Conservation (phyloP, 164 flowering plant genomes). For the Tetracentron sinense region DNA sequence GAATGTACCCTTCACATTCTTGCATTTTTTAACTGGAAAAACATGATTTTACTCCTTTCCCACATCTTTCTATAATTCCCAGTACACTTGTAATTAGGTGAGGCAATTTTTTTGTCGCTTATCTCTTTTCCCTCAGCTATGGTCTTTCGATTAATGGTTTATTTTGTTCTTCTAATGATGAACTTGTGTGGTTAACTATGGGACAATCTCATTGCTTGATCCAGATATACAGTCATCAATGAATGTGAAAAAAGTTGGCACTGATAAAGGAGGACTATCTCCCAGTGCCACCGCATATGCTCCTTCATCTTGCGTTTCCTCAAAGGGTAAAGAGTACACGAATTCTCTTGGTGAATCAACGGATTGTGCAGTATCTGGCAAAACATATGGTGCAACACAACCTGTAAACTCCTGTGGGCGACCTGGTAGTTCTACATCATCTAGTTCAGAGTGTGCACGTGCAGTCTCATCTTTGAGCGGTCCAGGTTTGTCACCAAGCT, state of each 20-base stretch:
- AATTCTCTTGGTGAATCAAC: slow-evolving; percentile 26
- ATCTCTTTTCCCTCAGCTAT: no score
- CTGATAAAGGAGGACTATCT: slow-evolving; percentile 39
- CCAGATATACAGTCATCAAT: slow-evolving; percentile 31
- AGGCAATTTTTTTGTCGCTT: no score
- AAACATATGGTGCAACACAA: slow-evolving; percentile 31
- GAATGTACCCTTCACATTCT: no score
- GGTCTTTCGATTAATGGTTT: slow-evolving; percentile 4
- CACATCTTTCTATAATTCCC: no score
- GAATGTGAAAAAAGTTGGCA: slow-evolving; percentile 27
- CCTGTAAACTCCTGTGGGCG: slow-evolving; percentile 40
- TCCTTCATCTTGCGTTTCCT: no score
- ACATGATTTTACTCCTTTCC: no score
- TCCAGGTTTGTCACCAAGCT: slow-evolving; percentile 78
- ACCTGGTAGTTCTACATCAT: no score
- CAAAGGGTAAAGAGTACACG: slow-evolving; percentile 32
- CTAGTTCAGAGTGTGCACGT: slow-evolving; percentile 49
- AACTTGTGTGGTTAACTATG: slow-evolving; percentile 4
- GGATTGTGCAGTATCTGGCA: slow-evolving; percentile 34
- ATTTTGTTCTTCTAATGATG: not conserved
- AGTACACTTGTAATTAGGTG: no score
- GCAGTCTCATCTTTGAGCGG: slow-evolving; percentile 43
- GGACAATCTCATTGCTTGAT: slow-evolving; percentile 8
- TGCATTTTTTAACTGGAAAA: no score
- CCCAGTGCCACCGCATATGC: slow-evolving; percentile 34